Evolutionary conservation across 805 yeast genomes (phyloP), one percentile per base, ranked within the genome.

Genomic region (Candida krabiensis): DNA sequence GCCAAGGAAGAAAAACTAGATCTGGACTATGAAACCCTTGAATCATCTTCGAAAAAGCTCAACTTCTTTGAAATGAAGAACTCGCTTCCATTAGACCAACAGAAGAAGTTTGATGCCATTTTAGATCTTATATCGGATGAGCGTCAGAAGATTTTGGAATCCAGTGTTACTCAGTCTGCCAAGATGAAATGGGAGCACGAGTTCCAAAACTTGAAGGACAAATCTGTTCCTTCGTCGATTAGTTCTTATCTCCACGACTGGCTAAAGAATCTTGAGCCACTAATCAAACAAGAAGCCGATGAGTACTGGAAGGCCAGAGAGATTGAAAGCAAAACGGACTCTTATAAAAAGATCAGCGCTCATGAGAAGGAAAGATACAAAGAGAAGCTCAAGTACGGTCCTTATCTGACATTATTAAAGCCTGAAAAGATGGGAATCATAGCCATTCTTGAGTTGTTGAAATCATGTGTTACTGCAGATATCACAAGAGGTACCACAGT

Each of bases 141-240:
- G 18, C 77, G 99, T 57, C 96, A 93, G 60, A 67, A 76, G 31
- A 74, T 74, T 21, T 58, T 93, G 22, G 99, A 93, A 61, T 67
- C 78, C 14, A 74, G 84, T 41, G 91, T 96, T 3, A 69, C 86
- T 1, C 90, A 85, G 46, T 90, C 91, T 1, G 95, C 98, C 0
- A 79, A 77, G 46, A 87, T 83, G 53, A 83, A 86, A 59, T 91
- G 99, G 99, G 82, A 79, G 57, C 82, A 80, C 49, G 90, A 82
- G 46, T 83, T 77, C 50, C 95, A 87, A 51, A 53, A 46, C 22
- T 37, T 58, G 18, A 60, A 58, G 40, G 65, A 59, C 41, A 60
- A 58, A 35, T 59, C 77, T 4, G 60, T 79, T 26, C 75, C 78
- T 31, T 75, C 78, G 41, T 73, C 78, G 9, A 66, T 90, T 27